Base-by-base conservation (phyloP, 179 eudicot species). In the Heliamphora pulchella region DNA sequence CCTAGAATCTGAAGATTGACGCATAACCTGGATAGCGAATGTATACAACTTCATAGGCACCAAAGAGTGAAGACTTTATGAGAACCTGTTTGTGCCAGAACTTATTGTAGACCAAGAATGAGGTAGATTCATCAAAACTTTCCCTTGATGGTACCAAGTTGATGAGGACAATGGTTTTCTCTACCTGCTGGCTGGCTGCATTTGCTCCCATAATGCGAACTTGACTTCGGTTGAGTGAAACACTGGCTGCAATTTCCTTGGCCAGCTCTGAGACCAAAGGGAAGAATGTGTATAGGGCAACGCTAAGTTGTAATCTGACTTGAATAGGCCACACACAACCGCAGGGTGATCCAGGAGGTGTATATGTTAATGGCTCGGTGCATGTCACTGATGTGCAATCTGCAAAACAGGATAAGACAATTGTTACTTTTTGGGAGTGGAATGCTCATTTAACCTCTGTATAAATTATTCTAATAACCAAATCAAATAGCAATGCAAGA, bases 321-420 rank as follows among this genome's bases (percentile, higher is more conserved):
- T 92, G 88, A 81, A 96, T 86, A 6, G 99, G 98, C 91, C 89
- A 90, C 80, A 96, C 97, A 81, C 99, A 96, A 55, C 92, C 97
- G 88, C 98, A 96, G 0, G 94, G 89, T 74, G 87, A 81, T 78
- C 95, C 97, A 44, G 92, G 86, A 51, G 91, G 91, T 3, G 97
- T 85, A 77, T 90, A 92, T 7, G 97, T 94, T 83, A 90, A 86
- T 63, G 99, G 99, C 50, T 90, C 91, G 5, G 89, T 84, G 82
- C 99, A 96, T 8, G 88, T 82, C 75, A 92, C 65, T 43, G 90
- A 77, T 61, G 91, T 70, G 84, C 98, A 96, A 84, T 94, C 98
- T 94, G 80, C 83, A 85, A 80, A 31, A 59, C 51, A 18, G 43
- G 4, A 68, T 6, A 15, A 58, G 31, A 73, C 17, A 54, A 54